These are phyloP conservation scores for Dentipellis fragilis DNA, from an alignment of 768 basidiomycete species.

Conservation along the genomic window DNA sequence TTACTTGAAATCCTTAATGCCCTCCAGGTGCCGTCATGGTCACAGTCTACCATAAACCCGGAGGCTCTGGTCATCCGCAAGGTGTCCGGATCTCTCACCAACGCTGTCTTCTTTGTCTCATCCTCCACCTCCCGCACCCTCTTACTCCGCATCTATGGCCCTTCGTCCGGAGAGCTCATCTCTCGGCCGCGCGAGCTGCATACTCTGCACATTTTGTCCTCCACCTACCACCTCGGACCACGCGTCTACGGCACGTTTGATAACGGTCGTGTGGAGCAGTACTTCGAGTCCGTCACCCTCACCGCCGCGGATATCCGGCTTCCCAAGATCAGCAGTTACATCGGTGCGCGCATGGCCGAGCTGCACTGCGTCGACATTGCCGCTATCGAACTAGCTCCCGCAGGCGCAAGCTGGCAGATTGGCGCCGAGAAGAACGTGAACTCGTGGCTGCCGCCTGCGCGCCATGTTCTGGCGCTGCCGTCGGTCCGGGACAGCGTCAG, in stretches of 20 bases:
- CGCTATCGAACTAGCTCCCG: constrained; percentile 40
- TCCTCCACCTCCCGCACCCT: constrained; percentile 58
- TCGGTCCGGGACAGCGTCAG: constrained; percentile 34
- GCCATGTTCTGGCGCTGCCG: constrained; percentile 62
- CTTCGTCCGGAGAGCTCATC: constrained; percentile 78
- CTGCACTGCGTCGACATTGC: constrained; percentile 86
- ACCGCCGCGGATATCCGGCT: constrained; percentile 72
- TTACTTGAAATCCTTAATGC: constrained; percentile 46
- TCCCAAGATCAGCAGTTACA: constrained; percentile 67
- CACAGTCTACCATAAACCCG: constrained; percentile 32
- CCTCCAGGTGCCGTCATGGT: constrained; percentile 55
- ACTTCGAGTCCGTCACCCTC: constrained; percentile 81
- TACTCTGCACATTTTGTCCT: constrained; percentile 83
- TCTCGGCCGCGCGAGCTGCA: constrained; percentile 81
- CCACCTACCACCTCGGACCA: constrained; percentile 81
- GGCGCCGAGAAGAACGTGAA: constrained; percentile 57
- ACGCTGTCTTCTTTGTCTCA: constrained; percentile 94
- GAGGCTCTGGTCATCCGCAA: constrained; percentile 55
- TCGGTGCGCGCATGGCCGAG: constrained; percentile 93
- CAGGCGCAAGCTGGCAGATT: constrained; percentile 38
- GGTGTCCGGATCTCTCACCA: constrained; percentile 88
- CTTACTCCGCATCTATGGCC: constrained; percentile 86
- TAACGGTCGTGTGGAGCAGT: constrained; percentile 94
- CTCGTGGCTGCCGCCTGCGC: constrained; percentile 63
- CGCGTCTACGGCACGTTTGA: constrained; percentile 89